These are phyloP conservation scores for Medicago ruthenica DNA, from an alignment of 306 rosid species.

Conservation along the genomic window DNA sequence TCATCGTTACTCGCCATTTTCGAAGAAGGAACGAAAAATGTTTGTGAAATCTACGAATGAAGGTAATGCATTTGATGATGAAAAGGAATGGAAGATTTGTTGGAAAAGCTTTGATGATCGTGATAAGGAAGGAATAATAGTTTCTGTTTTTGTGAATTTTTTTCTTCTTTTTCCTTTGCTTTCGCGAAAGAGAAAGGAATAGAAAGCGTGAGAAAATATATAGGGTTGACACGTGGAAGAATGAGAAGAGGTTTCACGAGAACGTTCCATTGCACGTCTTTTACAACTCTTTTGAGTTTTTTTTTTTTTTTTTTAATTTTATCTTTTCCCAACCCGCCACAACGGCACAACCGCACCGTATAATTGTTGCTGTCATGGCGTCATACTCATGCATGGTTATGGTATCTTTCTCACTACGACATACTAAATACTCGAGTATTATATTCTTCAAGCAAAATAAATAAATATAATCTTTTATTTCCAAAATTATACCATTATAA, in stretches of 20 bases:
- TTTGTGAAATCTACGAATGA: background rate
- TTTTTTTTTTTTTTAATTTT: too few relatives aligned
- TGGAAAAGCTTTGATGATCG: conserved; percentile 14
- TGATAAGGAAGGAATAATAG: conserved; percentile 37
- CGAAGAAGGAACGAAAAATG: conserved; percentile 11
- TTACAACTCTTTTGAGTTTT: background rate
- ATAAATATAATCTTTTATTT: too few relatives aligned
- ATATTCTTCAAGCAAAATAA: too few relatives aligned
- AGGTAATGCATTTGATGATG: background rate
- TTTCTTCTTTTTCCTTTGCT: background rate
- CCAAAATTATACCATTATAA: too few relatives aligned
- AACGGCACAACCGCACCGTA: background rate
- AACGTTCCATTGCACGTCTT: conserved; percentile 17
- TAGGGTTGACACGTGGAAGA: conserved; percentile 42
- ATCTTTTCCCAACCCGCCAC: background rate
- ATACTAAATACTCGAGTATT: too few relatives aligned
- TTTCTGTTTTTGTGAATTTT: background rate
- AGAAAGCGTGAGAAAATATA: conserved; percentile 26
- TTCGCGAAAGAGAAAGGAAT: background rate
- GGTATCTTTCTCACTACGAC: background rate
- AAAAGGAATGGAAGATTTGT: background rate
- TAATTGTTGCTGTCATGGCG: background rate
- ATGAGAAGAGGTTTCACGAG: background rate
- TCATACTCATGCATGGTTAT: background rate
- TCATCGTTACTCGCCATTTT: conserved; percentile 41